phyloP scores from a whole-genome alignment of 2,329 filamentous ascomycete genomes.

The Aspergillus transmontanensis region DNA sequence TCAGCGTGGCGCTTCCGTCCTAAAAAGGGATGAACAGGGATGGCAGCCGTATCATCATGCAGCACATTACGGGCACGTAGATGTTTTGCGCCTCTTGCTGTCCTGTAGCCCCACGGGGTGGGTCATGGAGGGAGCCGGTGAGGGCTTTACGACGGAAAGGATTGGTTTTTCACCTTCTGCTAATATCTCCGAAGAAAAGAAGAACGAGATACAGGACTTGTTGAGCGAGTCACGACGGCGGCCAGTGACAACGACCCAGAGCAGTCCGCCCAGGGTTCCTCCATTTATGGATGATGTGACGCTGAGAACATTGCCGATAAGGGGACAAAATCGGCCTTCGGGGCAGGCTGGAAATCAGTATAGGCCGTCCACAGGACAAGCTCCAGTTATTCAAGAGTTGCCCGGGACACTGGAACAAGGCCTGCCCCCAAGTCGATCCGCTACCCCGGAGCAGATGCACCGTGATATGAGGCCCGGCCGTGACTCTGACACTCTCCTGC shows the following conservation, averaged over 20 bases:
- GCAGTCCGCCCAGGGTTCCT: not conserved
- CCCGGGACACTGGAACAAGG: slow-evolving; percentile 32
- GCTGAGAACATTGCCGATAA: not conserved
- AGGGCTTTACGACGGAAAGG: slow-evolving; percentile 21
- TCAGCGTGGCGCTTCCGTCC: slow-evolving; percentile 35
- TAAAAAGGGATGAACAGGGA: slow-evolving; percentile 38
- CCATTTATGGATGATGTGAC: not conserved
- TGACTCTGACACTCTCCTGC: not conserved
- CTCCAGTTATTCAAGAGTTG: slow-evolving; percentile 20
- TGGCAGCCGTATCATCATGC: slow-evolving; percentile 44
- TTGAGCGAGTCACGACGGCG: slow-evolving; percentile 15
- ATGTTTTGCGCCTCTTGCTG: slow-evolving; percentile 38
- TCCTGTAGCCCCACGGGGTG: slow-evolving; percentile 20
- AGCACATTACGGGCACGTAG: slow-evolving; percentile 39
- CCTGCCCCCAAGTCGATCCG: slow-evolving; percentile 27
- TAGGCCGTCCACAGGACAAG: not conserved
- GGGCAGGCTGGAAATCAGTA: not conserved
- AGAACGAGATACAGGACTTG: slow-evolving; percentile 22
- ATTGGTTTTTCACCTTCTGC: slow-evolving; percentile 29
- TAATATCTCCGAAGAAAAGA: slow-evolving; percentile 25
- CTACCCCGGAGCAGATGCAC: slow-evolving; percentile 30
- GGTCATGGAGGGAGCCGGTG: slow-evolving; percentile 13
- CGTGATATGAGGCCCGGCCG: slow-evolving; percentile 9
- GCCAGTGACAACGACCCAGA: not conserved
- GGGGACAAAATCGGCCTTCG: not conserved